Evolutionary conservation across 352 stramenopile genomes (phyloP).

Genomic region (Albugo candida): DNA sequence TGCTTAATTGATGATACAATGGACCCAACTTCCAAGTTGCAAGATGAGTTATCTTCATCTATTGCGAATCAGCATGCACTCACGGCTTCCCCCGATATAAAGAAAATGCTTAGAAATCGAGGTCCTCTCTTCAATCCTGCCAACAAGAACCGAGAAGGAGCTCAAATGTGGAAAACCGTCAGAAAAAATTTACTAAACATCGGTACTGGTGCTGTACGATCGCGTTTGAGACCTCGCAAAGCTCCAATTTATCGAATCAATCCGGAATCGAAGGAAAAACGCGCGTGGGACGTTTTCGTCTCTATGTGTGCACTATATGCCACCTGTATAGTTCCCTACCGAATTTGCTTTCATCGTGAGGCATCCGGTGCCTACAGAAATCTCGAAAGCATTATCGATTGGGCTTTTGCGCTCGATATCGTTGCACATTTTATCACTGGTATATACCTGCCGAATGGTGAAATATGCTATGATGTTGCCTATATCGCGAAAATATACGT

Average conservation of each 20-base stretch:
- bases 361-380: constrained; percentile 21
- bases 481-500: constrained; percentile 37
- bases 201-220: too few species aligned
- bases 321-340: constrained; percentile 47
- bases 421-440: constrained; percentile 67
- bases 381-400: constrained; percentile 41
- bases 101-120: too few species aligned
- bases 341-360: constrained; percentile 55
- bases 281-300: constrained; percentile 45
- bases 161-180: too few species aligned
- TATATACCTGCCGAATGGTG: constrained; percentile 31
- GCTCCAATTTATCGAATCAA: constrained; percentile 34
- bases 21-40: too few species aligned
- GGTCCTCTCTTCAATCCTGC: too few species aligned
- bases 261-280: constrained; percentile 30
- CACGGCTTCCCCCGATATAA: too few species aligned
- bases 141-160: too few species aligned
- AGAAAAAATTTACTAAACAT: too few species aligned
- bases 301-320: constrained; percentile 54
- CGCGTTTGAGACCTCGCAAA: too few species aligned
- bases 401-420: constrained; percentile 55
- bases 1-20: too few species aligned
- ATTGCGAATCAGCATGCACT: too few species aligned
- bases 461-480: constrained; percentile 31
- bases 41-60: too few species aligned